phyloP scores from a whole-genome alignment of 257 asterid species.

The Solanum tarijense region DNA sequence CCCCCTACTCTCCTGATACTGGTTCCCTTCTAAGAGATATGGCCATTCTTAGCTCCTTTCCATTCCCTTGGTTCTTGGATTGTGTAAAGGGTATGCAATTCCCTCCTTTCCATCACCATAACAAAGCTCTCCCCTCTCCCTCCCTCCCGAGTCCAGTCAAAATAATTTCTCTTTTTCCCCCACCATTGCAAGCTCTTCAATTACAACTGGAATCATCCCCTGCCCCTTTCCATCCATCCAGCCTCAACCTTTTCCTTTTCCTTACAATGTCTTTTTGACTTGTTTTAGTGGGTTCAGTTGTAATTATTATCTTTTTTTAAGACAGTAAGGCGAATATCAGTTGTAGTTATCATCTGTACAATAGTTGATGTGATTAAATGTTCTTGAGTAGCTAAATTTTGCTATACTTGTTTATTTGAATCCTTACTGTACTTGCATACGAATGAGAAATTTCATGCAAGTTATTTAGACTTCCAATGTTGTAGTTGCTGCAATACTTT shows the following conservation, averaged over 20 bases:
- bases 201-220: neutral
- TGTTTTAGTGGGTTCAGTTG: neutral
- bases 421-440: neutral
- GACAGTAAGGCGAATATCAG: neutral
- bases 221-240: neutral
- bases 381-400: neutral
- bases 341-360: neutral
- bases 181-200: neutral
- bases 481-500: neutral
- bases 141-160: too few relatives aligned
- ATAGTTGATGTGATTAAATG: neutral
- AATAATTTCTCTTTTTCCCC: neutral
- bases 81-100: neutral
- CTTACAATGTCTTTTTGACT: neutral
- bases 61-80: neutral
- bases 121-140: neutral
- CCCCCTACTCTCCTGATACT: neutral
- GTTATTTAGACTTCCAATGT: neutral
- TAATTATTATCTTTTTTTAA: neutral
- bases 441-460: neutral
- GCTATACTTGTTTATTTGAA: neutral
- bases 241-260: neutral
- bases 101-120: neutral
- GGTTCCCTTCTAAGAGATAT: neutral
- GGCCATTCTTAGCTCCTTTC: neutral